These are phyloP conservation scores for Tetramitus jugosus DNA, from an alignment of 208 protist genomes.

Conservation along the genomic window DNA sequence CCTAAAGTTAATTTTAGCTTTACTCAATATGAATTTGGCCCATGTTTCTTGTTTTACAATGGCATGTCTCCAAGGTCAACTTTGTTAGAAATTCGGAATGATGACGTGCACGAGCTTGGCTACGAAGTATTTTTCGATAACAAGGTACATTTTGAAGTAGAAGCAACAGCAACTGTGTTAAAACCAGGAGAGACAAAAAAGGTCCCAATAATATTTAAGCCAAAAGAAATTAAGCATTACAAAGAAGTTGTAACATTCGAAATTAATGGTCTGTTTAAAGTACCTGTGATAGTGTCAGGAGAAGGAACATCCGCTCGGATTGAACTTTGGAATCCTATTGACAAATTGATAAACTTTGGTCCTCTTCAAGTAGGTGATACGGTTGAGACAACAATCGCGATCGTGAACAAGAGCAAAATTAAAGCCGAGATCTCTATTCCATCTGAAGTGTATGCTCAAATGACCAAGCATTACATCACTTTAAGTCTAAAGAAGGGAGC, in stretches of 20 bases:
- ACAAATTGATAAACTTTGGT: conserved; percentile 67
- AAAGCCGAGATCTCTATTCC: conserved; percentile 64
- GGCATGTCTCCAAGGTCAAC: conserved; percentile 34
- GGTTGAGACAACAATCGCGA: conserved; percentile 52
- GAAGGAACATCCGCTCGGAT: conserved; percentile 76
- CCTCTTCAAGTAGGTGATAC: conserved; percentile 61
- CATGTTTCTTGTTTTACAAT: conserved; percentile 66
- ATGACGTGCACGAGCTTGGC: conserved; percentile 66
- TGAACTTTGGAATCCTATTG: conserved; percentile 54
- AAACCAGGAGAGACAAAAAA: conserved; percentile 45
- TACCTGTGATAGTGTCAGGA: conserved; percentile 63
- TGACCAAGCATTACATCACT: conserved; percentile 58
- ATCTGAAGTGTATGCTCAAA: conserved; percentile 49
- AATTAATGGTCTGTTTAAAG: conserved; percentile 77
- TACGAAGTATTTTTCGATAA: conserved; percentile 68
- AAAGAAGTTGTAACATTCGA: conserved; percentile 73
- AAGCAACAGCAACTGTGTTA: conserved; percentile 68
- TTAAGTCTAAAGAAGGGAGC: conserved; percentile 29
- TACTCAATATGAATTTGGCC: conserved; percentile 75
- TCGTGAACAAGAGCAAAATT: conserved; percentile 71
- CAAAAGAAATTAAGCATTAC: conserved; percentile 64
- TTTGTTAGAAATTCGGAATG: conserved; percentile 71
- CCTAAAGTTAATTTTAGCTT: conserved; percentile 76
- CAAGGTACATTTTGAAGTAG: conserved; percentile 59
- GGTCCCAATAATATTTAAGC: conserved; percentile 70